These are phyloP conservation scores for Zygoascus flipseniorum DNA, from an alignment of 805 yeast genomes.

Conservation along the genomic window DNA sequence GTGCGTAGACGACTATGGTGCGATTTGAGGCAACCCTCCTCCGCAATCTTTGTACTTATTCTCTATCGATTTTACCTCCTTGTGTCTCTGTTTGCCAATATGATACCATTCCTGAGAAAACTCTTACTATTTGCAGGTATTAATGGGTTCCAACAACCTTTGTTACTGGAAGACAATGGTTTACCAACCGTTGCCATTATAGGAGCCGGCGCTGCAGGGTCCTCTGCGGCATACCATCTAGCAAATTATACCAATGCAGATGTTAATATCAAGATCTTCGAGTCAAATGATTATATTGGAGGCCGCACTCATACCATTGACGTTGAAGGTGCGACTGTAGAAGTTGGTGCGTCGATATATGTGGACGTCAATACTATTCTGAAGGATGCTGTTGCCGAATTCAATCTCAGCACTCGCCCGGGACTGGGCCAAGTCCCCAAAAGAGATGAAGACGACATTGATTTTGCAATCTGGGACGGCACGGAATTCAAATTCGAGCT, in stretches of 20 bases:
- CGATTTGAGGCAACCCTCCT: too few relatives aligned
- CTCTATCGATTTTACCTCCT: too few relatives aligned
- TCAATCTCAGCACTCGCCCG: conserved; percentile 24
- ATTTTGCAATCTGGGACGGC: conserved; percentile 1
- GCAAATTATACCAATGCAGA: conserved; percentile 29
- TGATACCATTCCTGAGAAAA: not conserved
- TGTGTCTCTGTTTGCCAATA: not conserved
- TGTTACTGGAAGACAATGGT: not conserved
- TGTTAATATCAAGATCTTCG: conserved; percentile 37
- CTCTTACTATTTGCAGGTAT: not conserved
- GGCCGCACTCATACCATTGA: conserved; percentile 37
- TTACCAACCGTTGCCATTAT: conserved; percentile 30
- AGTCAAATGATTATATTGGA: conserved; percentile 34
- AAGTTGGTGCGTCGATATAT: conserved; percentile 41
- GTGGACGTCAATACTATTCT: conserved; percentile 34
- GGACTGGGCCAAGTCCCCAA: not conserved
- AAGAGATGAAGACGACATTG: not conserved
- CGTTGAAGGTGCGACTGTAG: conserved; percentile 28
- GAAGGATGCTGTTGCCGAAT: conserved; percentile 30
- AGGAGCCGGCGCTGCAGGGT: conserved; percentile 48
- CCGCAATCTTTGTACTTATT: too few relatives aligned
- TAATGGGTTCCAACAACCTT: not conserved
- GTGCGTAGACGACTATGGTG: too few relatives aligned
- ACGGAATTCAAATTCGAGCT: not conserved
- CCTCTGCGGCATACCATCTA: conserved; percentile 39